Conservation (phyloP, 2,329 filamentous ascomycete species). For the Dactylellina drechsleri region DNA sequence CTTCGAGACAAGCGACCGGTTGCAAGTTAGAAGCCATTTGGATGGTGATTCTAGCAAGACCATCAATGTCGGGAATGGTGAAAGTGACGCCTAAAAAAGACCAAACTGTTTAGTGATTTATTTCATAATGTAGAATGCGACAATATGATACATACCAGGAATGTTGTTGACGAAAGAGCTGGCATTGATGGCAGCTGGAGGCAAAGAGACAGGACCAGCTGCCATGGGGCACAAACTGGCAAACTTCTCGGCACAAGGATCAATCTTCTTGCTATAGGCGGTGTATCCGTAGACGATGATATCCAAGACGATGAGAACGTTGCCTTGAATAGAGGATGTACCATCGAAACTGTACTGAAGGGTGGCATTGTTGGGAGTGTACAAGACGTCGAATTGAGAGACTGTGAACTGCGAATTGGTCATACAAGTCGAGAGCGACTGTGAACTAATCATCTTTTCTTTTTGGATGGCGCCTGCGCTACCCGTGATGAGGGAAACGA, state of each 20-base stretch:
- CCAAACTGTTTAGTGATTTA: background rate
- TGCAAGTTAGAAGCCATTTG: conserved; percentile 71
- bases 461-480: conserved; percentile 64
- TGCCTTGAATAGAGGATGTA: conserved; percentile 83
- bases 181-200: conserved; percentile 74
- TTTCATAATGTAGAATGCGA: background rate
- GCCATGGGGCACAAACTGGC: conserved; percentile 89
- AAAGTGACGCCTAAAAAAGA: conserved; percentile 75
- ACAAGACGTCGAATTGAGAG: conserved; percentile 85
- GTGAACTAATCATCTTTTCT: conserved; percentile 78
- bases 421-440: conserved; percentile 85
- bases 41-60: conserved; percentile 82
- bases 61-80: conserved; percentile 89
- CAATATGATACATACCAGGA: conserved; percentile 67
- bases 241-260: conserved; percentile 77
- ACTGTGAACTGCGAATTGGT: conserved; percentile 85
- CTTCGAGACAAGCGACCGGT: conserved; percentile 84
- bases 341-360: conserved; percentile 80
- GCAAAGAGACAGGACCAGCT: conserved; percentile 80
- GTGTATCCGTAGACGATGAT: conserved; percentile 85
- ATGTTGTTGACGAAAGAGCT: conserved; percentile 71
- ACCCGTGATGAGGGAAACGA: conserved; percentile 47
- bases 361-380: conserved; percentile 78
- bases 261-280: conserved; percentile 73
- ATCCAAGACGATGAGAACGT: conserved; percentile 79